phyloP scores from a whole-genome alignment of 2,329 filamentous ascomycete genomes.

The Colletotrichum graminicola region DNA sequence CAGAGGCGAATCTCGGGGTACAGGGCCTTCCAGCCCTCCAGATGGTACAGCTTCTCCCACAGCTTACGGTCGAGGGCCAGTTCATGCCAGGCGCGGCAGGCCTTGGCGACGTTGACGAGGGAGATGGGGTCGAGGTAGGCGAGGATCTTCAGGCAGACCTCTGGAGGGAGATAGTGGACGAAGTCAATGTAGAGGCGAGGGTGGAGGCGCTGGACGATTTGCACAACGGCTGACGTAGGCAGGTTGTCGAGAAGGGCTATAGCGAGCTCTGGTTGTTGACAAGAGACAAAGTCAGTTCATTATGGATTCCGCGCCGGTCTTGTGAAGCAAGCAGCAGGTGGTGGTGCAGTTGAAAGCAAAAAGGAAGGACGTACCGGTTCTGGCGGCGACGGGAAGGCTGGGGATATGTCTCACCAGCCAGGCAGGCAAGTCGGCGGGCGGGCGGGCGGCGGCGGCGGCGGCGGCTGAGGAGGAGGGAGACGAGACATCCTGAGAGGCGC shows the following conservation, averaged over 20 bases:
- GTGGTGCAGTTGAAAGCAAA: not conserved
- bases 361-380: conserved; percentile 61
- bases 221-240: conserved; percentile 82
- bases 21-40: conserved; percentile 88
- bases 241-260: conserved; percentile 83
- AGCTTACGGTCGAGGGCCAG: conserved; percentile 85
- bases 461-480: conserved; percentile 45
- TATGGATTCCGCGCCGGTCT: not conserved
- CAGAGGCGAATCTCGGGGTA: conserved; percentile 73
- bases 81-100: conserved; percentile 85
- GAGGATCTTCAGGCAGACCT: conserved; percentile 91
- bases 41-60: conserved; percentile 85
- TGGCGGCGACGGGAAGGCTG: conserved; percentile 61
- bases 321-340: not conserved
- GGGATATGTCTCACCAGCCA: conserved; percentile 65
- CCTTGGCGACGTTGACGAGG: conserved; percentile 81
- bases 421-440: conserved; percentile 58
- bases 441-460: conserved; percentile 44
- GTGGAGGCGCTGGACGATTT: conserved; percentile 83
- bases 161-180: conserved; percentile 84
- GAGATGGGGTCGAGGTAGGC: conserved; percentile 86
- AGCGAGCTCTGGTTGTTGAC: conserved; percentile 73
- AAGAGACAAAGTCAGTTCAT: conserved; percentile 1
- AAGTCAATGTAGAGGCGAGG: conserved; percentile 95
- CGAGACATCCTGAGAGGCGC: conserved; percentile 46